Evolutionary conservation across 768 basidiomycete species (phyloP).

Genomic region (Rhizopogon vinicolor): DNA sequence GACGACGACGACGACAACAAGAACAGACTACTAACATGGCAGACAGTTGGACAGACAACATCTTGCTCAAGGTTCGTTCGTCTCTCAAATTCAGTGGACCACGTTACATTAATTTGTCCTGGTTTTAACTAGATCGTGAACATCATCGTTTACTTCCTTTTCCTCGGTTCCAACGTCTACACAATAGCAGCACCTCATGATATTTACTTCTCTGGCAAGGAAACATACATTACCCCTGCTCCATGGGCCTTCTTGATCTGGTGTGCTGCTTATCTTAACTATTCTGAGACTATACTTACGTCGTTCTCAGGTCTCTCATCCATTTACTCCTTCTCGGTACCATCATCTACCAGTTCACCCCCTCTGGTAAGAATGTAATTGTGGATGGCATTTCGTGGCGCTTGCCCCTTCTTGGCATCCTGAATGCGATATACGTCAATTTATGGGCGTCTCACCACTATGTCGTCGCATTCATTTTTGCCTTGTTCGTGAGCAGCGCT

Average conservation of each 20-base stretch:
- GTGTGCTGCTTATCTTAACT: conserved; percentile 32
- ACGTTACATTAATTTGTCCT: not conserved
- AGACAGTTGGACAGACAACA: conserved; percentile 70
- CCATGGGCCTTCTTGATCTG: conserved; percentile 91
- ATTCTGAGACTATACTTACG: not conserved
- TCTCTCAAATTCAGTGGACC: no score
- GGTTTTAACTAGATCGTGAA: conserved; percentile 54
- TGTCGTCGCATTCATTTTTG: conserved; percentile 78
- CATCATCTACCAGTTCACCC: conserved; percentile 86
- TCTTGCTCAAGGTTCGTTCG: conserved; percentile 66
- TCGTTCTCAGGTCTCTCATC: conserved; percentile 64
- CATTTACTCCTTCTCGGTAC: conserved; percentile 90
- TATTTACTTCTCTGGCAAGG: conserved; percentile 69
- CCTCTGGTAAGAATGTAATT: conserved; percentile 68
- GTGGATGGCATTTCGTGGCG: conserved; percentile 90
- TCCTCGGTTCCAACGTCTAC: conserved; percentile 90
- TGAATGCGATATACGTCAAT: conserved; percentile 89
- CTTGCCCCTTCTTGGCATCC: conserved; percentile 80
- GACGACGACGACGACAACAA: not conserved
- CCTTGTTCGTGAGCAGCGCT: conserved; percentile 79
- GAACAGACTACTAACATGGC: conserved; percentile 38
- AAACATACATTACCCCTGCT: conserved; percentile 93
- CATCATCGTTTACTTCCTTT: conserved; percentile 76
- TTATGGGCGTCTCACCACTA: conserved; percentile 80
- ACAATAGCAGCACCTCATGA: conserved; percentile 72